Conservation (phyloP, 805 yeast species). For the Kluyveromyces wickerhamii region DNA sequence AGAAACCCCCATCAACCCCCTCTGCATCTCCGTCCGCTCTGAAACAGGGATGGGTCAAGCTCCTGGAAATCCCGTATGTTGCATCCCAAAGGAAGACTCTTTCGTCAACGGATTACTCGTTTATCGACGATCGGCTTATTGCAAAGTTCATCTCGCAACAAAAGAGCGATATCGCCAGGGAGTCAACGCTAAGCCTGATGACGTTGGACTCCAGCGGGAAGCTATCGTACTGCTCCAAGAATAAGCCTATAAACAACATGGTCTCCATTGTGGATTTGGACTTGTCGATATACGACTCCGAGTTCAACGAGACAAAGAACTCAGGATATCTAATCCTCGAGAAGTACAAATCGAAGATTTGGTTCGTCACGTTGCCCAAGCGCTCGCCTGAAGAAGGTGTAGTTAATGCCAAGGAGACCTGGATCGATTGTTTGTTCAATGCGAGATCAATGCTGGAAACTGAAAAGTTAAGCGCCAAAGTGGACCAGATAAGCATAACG, state of each 20-base stretch:
- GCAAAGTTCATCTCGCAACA: constrained; percentile 4
- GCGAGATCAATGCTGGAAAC: constrained; percentile 50
- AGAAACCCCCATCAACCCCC: constrained; percentile 1
- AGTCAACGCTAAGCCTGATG: constrained; percentile 6
- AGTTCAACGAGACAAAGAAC: constrained; percentile 51
- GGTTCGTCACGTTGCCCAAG: constrained; percentile 47
- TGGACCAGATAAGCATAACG: constrained; percentile 9
- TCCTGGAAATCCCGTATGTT: constrained; percentile 22
- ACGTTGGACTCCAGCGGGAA: constrained; percentile 8
- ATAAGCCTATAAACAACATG: constrained; percentile 9
- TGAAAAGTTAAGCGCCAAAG: constrained; percentile 9
- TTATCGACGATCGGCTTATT: constrained; percentile 6
- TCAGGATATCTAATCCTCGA: constrained; percentile 62
- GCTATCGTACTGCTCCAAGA: constrained; percentile 3
- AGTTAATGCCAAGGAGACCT: constrained; percentile 43
- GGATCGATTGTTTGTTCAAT: constrained; percentile 64
- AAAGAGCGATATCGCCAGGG: background rate
- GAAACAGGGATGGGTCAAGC: constrained; percentile 22
- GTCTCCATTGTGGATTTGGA: constrained; percentile 34
- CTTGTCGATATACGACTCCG: constrained; percentile 75
- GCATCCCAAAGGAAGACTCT: constrained; percentile 1
- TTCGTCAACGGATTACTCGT: constrained; percentile 6
- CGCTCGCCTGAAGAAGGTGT: constrained; percentile 32
- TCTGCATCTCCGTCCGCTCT: constrained; percentile 9
- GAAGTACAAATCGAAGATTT: constrained; percentile 45